These are phyloP conservation scores for Parastagonospora avenae DNA, from an alignment of 2,329 filamentous ascomycete species.

Conservation along the genomic window DNA sequence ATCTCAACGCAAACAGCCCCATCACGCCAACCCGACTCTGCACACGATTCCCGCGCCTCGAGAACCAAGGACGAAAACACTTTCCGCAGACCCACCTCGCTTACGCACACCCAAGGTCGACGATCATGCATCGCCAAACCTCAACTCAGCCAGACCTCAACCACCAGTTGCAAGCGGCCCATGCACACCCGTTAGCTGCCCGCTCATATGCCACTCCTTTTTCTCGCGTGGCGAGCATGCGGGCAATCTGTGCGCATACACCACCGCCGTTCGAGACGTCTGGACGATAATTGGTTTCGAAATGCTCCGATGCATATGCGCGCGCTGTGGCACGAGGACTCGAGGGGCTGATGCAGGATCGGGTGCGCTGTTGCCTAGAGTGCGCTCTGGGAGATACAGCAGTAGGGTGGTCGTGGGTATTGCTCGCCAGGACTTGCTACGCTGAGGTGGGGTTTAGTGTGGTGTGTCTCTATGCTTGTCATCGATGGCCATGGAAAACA, in stretches of 20 bases:
- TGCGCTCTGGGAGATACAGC: not conserved
- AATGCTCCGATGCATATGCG: slow-evolving; percentile 1
- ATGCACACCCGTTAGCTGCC: not conserved
- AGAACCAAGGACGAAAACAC: too few relatives aligned
- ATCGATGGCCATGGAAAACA: too few relatives aligned
- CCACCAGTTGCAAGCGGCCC: not conserved
- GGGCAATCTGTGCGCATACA: not conserved
- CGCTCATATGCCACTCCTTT: not conserved
- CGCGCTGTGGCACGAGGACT: slow-evolving; percentile 5
- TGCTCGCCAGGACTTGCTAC: not conserved
- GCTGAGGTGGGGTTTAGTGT: too few relatives aligned
- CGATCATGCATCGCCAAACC: too few relatives aligned
- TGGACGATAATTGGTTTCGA: not conserved
- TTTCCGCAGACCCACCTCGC: not conserved
- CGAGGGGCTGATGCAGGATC: not conserved
- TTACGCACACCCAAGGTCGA: too few relatives aligned
- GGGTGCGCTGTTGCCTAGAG: not conserved
- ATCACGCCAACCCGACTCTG: too few relatives aligned
- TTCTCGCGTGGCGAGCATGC: slow-evolving; percentile 1
- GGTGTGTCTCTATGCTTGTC: too few relatives aligned
- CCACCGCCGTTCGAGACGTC: not conserved
- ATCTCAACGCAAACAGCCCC: too few relatives aligned
- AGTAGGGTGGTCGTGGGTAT: not conserved
- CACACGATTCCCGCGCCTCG: too few relatives aligned
- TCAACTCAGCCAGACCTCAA: too few relatives aligned